A percentile compares a stretch with the other conserved stretches of the same genome.
phyloP scores from a whole-genome alignment of 352 stramenopile genomes.

The Peronospora belbahrii region DNA sequence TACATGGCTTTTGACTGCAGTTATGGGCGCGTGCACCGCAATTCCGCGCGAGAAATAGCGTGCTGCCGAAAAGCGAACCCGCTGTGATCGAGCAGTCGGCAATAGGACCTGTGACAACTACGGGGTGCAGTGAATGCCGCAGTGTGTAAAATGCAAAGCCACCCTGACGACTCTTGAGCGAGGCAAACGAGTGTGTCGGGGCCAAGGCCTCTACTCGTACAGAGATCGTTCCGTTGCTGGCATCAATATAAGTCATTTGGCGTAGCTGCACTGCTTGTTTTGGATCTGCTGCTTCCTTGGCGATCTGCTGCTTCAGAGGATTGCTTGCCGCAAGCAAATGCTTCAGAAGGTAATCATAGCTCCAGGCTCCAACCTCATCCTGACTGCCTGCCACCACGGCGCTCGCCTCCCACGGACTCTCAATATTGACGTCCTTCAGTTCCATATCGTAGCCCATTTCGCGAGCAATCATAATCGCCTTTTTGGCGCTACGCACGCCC shows the following conservation, averaged over 20 bases:
- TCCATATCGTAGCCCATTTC: conserved; percentile 87
- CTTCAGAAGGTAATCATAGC: conserved; percentile 45
- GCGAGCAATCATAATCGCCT: conserved; percentile 88
- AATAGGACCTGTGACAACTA: conserved; percentile 78
- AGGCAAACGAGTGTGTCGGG: conserved; percentile 43
- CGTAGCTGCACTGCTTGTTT: conserved; percentile 31
- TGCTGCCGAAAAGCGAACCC: conserved; percentile 70
- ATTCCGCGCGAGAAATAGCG: conserved; percentile 62
- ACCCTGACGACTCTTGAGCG: conserved; percentile 58
- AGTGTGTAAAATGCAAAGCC: conserved; percentile 76
- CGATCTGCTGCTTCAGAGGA: conserved; percentile 38
- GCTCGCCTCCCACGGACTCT: conserved; percentile 36
- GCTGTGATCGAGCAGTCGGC: conserved; percentile 68
- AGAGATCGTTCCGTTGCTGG: conserved; percentile 33
- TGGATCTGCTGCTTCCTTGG: conserved; percentile 16
- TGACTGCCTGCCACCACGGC: conserved; percentile 27
- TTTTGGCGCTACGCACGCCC: conserved; percentile 84
- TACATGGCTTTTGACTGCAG: conserved; percentile 19
- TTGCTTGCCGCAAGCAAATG: conserved; percentile 38
- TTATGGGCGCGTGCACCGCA: conserved; percentile 46
- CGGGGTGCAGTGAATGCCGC: conserved; percentile 60
- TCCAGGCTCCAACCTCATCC: conserved; percentile 31
- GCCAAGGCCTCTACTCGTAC: conserved; percentile 42
- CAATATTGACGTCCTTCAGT: conserved; percentile 58
- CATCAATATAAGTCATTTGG: conserved; percentile 53